These are phyloP conservation scores for Gossypium gossypioides DNA, from an alignment of 441 rosid genomes.

Conservation along the genomic window DNA sequence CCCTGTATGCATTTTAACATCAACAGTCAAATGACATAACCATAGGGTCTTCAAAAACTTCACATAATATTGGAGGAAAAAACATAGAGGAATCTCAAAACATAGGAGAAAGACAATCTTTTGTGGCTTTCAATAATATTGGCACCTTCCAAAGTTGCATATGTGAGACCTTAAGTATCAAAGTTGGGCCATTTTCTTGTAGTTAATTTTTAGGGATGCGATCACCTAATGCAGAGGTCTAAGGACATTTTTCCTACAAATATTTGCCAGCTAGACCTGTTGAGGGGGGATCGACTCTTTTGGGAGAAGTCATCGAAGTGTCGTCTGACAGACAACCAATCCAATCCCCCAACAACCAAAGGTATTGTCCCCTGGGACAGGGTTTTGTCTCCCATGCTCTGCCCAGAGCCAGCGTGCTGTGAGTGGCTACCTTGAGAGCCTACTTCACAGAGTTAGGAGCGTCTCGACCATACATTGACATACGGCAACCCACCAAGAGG, in stretches of 20 bases:
- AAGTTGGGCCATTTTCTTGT: background rate
- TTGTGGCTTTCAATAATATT: background rate
- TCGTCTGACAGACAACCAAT: too few relatives aligned
- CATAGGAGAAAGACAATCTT: background rate
- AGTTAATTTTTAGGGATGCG: background rate
- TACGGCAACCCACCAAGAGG: too few relatives aligned
- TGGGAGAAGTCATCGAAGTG: too few relatives aligned
- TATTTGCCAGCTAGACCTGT: background rate
- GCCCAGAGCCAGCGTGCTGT: too few relatives aligned
- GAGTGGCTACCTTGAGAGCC: too few relatives aligned
- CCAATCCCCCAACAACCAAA: too few relatives aligned
- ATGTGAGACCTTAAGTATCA: background rate
- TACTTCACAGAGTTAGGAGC: too few relatives aligned
- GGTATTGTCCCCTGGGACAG: too few relatives aligned
- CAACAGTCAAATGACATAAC: background rate
- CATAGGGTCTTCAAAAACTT: background rate
- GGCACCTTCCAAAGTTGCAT: background rate
- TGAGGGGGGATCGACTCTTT: too few relatives aligned
- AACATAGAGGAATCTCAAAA: background rate
- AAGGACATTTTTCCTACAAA: background rate
- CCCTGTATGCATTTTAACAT: slow-evolving; percentile 28
- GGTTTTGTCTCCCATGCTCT: too few relatives aligned
- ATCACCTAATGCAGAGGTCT: background rate
- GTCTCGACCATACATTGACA: too few relatives aligned
- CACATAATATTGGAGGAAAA: background rate